Conservation (phyloP, 1,139 yeast genomes). For the Saccharomyces pastorianus region DNA sequence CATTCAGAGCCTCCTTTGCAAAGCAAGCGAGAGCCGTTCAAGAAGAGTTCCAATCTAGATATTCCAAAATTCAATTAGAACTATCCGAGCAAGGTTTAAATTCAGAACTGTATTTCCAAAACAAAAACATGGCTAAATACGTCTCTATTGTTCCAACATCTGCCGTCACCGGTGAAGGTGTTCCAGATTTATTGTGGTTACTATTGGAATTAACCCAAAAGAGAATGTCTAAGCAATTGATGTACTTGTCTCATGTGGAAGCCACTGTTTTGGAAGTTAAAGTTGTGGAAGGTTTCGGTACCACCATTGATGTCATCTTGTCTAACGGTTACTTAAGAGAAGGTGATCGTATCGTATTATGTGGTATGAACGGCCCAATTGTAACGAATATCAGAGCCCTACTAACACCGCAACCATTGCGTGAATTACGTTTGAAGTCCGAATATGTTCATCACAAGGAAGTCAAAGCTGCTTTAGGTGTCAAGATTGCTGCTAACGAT, state of each 20-base stretch:
- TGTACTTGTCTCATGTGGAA: constrained; percentile 82
- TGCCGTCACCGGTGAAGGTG: constrained; percentile 99
- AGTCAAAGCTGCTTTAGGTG: constrained; percentile 98
- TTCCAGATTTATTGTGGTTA: constrained; percentile 95
- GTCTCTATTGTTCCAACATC: constrained; percentile 97
- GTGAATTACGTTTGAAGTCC: constrained; percentile 91
- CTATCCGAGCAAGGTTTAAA: constrained; percentile 97
- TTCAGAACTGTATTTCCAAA: constrained; percentile 91
- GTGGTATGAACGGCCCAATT: constrained; percentile 98
- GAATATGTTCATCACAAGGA: constrained; percentile 93
- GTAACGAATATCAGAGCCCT: constrained; percentile 95
- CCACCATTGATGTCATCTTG: constrained; percentile 93
- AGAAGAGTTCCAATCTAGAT: constrained; percentile 84
- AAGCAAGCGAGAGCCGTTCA: constrained; percentile 78
- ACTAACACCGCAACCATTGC: constrained; percentile 93
- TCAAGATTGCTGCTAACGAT: constrained; percentile 95
- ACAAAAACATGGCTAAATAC: constrained; percentile 83
- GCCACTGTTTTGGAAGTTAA: constrained; percentile 97
- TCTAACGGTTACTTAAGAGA: constrained; percentile 91
- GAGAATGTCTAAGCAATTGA: constrained; percentile 97
- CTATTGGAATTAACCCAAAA: constrained; percentile 91
- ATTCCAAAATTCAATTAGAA: constrained; percentile 77
- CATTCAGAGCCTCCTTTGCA: constrained; percentile 89
- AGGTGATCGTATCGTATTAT: constrained; percentile 89
- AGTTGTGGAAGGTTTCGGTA: constrained; percentile 97